phyloP scores from a whole-genome alignment of 116 monocot species.

The Cymodocea nodosa region DNA sequence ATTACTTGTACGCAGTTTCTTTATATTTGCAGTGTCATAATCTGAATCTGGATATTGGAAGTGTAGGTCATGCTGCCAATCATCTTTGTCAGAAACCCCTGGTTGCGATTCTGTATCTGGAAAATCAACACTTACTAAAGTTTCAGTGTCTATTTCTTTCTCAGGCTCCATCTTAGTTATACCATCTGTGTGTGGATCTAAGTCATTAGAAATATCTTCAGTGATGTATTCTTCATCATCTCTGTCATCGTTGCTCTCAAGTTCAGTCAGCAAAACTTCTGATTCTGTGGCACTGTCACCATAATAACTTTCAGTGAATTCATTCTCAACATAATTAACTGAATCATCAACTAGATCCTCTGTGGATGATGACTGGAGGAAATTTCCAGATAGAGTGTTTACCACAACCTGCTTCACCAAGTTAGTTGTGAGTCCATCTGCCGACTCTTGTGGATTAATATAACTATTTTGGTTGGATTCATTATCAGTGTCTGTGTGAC shows the following conservation, averaged over 20 bases:
- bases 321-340: not conserved
- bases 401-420: not conserved
- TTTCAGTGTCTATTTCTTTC: constrained; percentile 6
- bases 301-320: not conserved
- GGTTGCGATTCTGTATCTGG: not conserved
- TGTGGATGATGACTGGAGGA: too few species aligned
- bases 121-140: not conserved
- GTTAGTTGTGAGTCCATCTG: not conserved
- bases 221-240: constrained; percentile 1
- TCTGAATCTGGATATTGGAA: not conserved
- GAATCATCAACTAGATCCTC: not conserved
- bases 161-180: constrained; percentile 3
- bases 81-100: not conserved
- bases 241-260: constrained; percentile 4
- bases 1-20: not conserved
- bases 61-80: not conserved
- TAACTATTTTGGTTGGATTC: not conserved
- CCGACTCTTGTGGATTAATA: not conserved
- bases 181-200: constrained; percentile 8
- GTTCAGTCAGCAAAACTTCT: not conserved
- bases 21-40: not conserved
- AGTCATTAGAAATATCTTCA: constrained; percentile 8
- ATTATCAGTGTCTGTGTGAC: constrained; percentile 2
- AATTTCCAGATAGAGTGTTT: not conserved
- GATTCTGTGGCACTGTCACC: not conserved